A percentile compares a stretch with the other conserved stretches of the same genome.
Conservation (phyloP, 1,284 basidiomycete species). For the Cryptococcus sp. region DNA sequence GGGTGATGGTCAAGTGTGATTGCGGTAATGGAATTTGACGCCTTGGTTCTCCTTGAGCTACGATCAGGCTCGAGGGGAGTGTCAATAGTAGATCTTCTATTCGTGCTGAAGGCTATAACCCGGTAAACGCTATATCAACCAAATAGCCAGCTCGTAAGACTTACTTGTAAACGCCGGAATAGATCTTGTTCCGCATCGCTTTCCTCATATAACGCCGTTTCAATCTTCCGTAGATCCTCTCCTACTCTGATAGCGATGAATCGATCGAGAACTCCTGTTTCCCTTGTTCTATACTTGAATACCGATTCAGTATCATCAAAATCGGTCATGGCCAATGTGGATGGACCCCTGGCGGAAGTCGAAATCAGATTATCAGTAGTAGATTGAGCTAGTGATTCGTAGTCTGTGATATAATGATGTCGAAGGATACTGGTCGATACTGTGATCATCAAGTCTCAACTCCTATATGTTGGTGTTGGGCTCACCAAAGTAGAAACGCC, state of each 20-base stretch:
- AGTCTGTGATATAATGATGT: conserved; percentile 16
- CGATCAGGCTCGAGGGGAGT: conserved; percentile 21
- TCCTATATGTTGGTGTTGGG: background rate
- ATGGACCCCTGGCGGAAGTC: background rate
- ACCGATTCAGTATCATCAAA: conserved; percentile 10
- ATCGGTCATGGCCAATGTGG: background rate
- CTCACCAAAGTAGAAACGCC: conserved; percentile 37
- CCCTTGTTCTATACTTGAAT: conserved; percentile 29
- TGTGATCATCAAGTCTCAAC: background rate
- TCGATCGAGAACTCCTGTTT: conserved; percentile 38
- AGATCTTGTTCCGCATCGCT: conserved; percentile 27
- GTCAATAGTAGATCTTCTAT: conserved; percentile 36
- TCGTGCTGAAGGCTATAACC: conserved; percentile 27
- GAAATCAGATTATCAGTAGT: conserved; percentile 21
- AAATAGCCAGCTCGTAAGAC: background rate
- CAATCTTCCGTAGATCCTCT: conserved; percentile 29
- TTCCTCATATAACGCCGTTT: conserved; percentile 31
- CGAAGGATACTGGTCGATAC: conserved; percentile 21
- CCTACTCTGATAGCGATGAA: conserved; percentile 40
- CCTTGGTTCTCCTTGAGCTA: background rate
- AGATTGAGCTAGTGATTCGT: conserved; percentile 17
- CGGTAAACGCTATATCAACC: background rate
- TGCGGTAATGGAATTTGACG: conserved; percentile 26
- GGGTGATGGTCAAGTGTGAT: conserved; percentile 19
- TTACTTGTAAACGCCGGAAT: conserved; percentile 31